phyloP scores from a whole-genome alignment of 1,139 yeast genomes.

The Kodamaea arcana region DNA sequence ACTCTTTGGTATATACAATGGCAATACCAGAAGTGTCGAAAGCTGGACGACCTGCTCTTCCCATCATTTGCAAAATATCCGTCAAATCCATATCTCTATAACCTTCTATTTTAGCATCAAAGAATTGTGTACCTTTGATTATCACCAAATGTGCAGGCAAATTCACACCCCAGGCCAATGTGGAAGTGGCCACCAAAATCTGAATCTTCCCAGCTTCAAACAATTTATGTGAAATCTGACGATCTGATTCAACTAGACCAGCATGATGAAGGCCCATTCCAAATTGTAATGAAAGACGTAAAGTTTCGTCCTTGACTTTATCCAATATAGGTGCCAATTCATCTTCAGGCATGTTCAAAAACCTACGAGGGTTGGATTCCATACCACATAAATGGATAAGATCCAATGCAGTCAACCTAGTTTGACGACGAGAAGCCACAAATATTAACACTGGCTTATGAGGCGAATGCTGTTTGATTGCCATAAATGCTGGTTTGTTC shows the following conservation, averaged over 20 bases:
- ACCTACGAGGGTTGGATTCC: constrained; percentile 90
- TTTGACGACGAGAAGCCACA: constrained; percentile 96
- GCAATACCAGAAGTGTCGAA: constrained; percentile 95
- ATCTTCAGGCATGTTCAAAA: constrained; percentile 68
- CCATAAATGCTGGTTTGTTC: constrained; percentile 97
- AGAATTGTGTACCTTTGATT: constrained; percentile 89
- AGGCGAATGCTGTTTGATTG: constrained; percentile 94
- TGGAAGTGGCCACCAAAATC: constrained; percentile 87
- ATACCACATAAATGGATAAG: constrained; percentile 90
- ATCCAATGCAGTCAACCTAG: constrained; percentile 90
- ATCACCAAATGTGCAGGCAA: constrained; percentile 92
- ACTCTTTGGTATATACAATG: constrained; percentile 87
- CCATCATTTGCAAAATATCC: constrained; percentile 88
- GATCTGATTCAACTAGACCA: constrained; percentile 87
- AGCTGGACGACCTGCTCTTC: constrained; percentile 96
- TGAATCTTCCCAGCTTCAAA: constrained; percentile 86
- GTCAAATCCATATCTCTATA: constrained; percentile 89
- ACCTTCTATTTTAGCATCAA: constrained; percentile 76
- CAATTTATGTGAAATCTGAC: constrained; percentile 79
- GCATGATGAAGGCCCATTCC: constrained; percentile 99
- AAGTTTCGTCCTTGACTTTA: constrained; percentile 83
- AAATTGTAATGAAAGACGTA: constrained; percentile 78
- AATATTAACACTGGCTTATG: constrained; percentile 87
- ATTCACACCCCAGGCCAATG: constrained; percentile 97
- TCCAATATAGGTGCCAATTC: constrained; percentile 64